Conservation (phyloP, 1,284 basidiomycete genomes). For the Cystobasidium slooffiae region DNA sequence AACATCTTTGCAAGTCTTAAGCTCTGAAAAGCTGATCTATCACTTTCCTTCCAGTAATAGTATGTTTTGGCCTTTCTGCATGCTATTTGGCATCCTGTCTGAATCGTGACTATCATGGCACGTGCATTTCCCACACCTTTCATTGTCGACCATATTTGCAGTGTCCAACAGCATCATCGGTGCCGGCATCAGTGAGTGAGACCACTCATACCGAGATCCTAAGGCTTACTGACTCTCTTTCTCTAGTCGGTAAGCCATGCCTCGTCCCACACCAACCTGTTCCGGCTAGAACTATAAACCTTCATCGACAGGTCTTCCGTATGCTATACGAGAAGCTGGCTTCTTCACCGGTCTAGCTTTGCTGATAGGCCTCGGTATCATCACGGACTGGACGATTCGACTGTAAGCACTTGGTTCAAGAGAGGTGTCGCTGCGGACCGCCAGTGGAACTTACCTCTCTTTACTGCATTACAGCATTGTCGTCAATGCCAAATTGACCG, state of each 20-base stretch:
- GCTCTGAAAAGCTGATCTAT: background rate
- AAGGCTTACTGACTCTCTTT: constrained; percentile 51
- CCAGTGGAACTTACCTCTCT: background rate
- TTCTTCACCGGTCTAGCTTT: constrained; percentile 75
- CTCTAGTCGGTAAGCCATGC: background rate
- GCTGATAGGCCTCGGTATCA: constrained; percentile 74
- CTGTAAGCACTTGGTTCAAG: constrained; percentile 58
- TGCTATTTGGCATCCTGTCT: background rate
- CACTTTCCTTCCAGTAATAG: constrained; percentile 9
- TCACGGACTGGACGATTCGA: constrained; percentile 98
- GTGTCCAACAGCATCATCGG: constrained; percentile 49
- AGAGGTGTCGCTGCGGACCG: background rate
- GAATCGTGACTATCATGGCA: background rate
- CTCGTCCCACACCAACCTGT: background rate
- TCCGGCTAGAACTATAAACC: too few relatives aligned
- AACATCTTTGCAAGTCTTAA: too few relatives aligned
- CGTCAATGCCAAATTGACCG: constrained; percentile 92
- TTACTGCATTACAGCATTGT: constrained; percentile 50
- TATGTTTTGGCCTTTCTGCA: background rate
- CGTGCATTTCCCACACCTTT: background rate
- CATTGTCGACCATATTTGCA: constrained; percentile 51
- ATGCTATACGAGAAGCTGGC: constrained; percentile 55
- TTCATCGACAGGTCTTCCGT: constrained; percentile 72
- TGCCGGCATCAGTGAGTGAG: constrained; percentile 21
- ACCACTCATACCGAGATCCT: constrained; percentile 13